These are phyloP conservation scores for Pyricularia grisea DNA, from an alignment of 2,329 filamentous ascomycete species.

Conservation along the genomic window DNA sequence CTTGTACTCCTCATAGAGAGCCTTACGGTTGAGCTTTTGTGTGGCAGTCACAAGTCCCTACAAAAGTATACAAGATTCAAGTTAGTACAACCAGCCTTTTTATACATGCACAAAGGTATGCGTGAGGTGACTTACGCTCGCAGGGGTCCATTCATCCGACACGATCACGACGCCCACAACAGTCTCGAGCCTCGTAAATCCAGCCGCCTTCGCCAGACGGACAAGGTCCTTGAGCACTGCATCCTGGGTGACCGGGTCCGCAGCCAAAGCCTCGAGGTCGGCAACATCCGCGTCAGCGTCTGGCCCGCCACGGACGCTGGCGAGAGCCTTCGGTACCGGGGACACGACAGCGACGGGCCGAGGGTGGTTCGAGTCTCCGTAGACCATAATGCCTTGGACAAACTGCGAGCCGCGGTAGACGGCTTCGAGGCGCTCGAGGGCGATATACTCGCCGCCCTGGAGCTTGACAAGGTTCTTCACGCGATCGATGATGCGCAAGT, in stretches of 20 bases:
- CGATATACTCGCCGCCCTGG: slow-evolving; percentile 91
- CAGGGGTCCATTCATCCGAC: slow-evolving; percentile 82
- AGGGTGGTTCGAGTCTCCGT: slow-evolving; percentile 64
- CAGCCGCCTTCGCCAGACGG: slow-evolving; percentile 52
- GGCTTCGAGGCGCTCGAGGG: slow-evolving; percentile 89
- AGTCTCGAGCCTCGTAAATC: slow-evolving; percentile 62
- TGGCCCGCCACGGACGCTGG: slow-evolving; percentile 37
- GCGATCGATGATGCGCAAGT: slow-evolving; percentile 82
- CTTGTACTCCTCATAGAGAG: slow-evolving; percentile 38
- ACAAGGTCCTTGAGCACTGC: slow-evolving; percentile 60
- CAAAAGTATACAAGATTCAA: slow-evolving; percentile 5
- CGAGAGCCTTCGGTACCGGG: slow-evolving; percentile 54
- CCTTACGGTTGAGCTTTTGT: slow-evolving; percentile 48
- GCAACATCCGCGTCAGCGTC: not conserved
- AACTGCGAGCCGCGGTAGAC: slow-evolving; percentile 74
- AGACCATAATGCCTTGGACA: slow-evolving; percentile 80
- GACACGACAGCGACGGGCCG: slow-evolving; percentile 77
- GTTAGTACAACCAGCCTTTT: not conserved
- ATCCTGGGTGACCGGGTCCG: slow-evolving; percentile 53
- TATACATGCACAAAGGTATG: not conserved
- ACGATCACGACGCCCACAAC: slow-evolving; percentile 68
- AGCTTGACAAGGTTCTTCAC: slow-evolving; percentile 99
- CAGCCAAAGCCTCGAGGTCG: slow-evolving; percentile 56
- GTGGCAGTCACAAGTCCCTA: slow-evolving; percentile 53
- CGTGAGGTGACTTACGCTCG: slow-evolving; percentile 57